Base-by-base conservation (phyloP, 345 rosid genomes). In the Gossypium ekmanianum region DNA sequence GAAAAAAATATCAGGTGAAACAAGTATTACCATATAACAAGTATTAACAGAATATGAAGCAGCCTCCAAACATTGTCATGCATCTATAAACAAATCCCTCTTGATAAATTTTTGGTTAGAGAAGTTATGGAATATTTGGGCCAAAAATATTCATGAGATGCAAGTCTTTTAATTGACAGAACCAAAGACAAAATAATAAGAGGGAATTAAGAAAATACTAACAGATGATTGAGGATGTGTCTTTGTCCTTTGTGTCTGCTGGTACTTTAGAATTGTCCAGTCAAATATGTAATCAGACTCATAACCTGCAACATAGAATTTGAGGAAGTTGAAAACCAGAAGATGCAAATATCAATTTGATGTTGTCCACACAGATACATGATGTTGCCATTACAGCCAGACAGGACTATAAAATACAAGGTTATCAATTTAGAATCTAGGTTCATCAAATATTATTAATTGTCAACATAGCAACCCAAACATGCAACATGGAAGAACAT, bases 261-360 rank as follows among this genome's bases (percentile, higher is more conserved):
- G 94, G 83, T 92, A 87, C 91, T 95, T 93, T 45, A 93, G 87
- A 76, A 93, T 88, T 14, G 98, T 91, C 99, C 99, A 95, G 81
- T 95, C 99, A 87, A 90, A 95, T 59, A 91, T 81, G 78, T 84
- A 88, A 84, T 95, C 97, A 73, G 88, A 86, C 71, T 87, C 92
- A 83, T 85, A 91, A 67, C 97, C 99, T 95, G 85, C 74, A 51
- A 78, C 61, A 69, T 10, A 52, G 61, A 70, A 52, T 17, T 5
- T 18, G 6, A 17, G 73, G 59, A 51, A 69, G 47, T 52, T 70
- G 16, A 29, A 50, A 69, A 69, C 45, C 73, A n/a, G 78, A 67
- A 70, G 69, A 66, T 59, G 74, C 41, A 56, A 12, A 13, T 26
- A 58, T 66, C 18, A 72, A 22, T 71, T 52, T 55, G 72, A 16